Evolutionary conservation across 2,329 filamentous ascomycete species (phyloP).

Genomic region (Scedosporium dehoogii): DNA sequence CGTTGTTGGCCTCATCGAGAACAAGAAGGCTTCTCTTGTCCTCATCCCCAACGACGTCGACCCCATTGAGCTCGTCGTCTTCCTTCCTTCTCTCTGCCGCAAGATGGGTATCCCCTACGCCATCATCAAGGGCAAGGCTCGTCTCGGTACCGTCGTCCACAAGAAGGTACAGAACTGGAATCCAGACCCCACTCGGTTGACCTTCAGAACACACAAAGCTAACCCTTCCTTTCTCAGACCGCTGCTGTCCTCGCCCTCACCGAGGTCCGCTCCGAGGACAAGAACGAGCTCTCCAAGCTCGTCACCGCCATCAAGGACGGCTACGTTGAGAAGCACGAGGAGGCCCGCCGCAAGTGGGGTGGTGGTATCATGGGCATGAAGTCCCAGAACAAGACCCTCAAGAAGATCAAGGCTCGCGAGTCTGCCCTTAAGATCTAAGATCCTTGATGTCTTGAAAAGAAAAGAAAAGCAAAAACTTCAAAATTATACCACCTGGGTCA

Average conservation of each 20-base stretch:
- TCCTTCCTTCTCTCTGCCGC: conserved; percentile 96
- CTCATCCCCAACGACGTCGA: conserved; percentile 99
- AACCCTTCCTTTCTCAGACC: conserved; percentile 49
- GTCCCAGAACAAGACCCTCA: conserved; percentile 66
- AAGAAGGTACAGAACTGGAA: conserved; percentile 65
- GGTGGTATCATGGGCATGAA: conserved; percentile 99
- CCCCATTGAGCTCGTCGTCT: conserved; percentile 98
- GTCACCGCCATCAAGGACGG: conserved; percentile 95
- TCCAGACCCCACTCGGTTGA: background rate
- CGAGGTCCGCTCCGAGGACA: conserved; percentile 96
- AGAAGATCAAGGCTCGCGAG: conserved; percentile 93
- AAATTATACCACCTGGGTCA: background rate
- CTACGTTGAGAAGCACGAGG: conserved; percentile 93
- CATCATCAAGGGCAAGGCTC: conserved; percentile 99
- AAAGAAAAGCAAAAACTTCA: conserved; percentile 9
- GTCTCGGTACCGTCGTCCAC: conserved; percentile 97
- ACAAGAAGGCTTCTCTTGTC: conserved; percentile 98
- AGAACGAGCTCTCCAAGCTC: conserved; percentile 95
- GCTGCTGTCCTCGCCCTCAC: conserved; percentile 92
- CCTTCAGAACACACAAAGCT: conserved; percentile 20
- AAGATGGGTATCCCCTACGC: conserved; percentile 99
- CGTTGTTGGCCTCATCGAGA: conserved; percentile 93
- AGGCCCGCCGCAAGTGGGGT: conserved; percentile 88
- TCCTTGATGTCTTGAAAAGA: background rate
- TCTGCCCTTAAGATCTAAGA: conserved; percentile 91